Evolutionary conservation across 371 early-diverging fungal species (phyloP), one percentile per base, ranked within the genome.

Genomic region (Thermomucor indicae-seudaticae): DNA sequence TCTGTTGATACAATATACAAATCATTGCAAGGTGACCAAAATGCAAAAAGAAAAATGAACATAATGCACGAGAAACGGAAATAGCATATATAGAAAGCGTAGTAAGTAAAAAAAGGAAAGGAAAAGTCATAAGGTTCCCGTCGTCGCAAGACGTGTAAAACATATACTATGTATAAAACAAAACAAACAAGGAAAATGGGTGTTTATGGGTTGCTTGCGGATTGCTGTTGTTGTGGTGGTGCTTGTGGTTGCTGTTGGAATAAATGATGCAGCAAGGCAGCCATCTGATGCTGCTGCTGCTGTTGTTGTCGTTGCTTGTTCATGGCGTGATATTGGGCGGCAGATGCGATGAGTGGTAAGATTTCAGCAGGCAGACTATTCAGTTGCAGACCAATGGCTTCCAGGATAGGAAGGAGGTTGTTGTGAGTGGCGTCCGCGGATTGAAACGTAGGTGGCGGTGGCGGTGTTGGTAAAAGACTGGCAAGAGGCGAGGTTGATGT

Each of bases 131-230:
- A n/a, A n/a, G n/a, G n/a, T n/a, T n/a, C n/a, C n/a, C n/a, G n/a
- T n/a, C n/a, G n/a, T n/a, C n/a, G n/a, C n/a, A n/a, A n/a, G n/a
- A n/a, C n/a, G n/a, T n/a, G n/a, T n/a, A n/a, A n/a, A n/a, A n/a
- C n/a, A n/a, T n/a, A n/a, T n/a, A n/a, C n/a, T n/a, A n/a, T n/a
- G n/a, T n/a, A n/a, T n/a, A n/a, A n/a, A 34, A n/a, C 34, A 34
- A n/a, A 34, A 34, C 34, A n/a, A 34, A 34, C 10, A n/a, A 34
- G n/a, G 35, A 46, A 74, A 75, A 58, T 80, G 79, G 0, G 80
- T 69, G 42, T 80, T 79, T 74, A 79, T 83, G 45, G 49, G 60
- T 16, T 53, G 46, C 17, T 56, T 52, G 20, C n/a, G 51, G 43
- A 32, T 45, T 39, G 24, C 65, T 55, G 37, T 37, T 37, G 32